These are phyloP conservation scores for Coffea humblotiana DNA, from an alignment of 305 asterid species.

Conservation along the genomic window DNA sequence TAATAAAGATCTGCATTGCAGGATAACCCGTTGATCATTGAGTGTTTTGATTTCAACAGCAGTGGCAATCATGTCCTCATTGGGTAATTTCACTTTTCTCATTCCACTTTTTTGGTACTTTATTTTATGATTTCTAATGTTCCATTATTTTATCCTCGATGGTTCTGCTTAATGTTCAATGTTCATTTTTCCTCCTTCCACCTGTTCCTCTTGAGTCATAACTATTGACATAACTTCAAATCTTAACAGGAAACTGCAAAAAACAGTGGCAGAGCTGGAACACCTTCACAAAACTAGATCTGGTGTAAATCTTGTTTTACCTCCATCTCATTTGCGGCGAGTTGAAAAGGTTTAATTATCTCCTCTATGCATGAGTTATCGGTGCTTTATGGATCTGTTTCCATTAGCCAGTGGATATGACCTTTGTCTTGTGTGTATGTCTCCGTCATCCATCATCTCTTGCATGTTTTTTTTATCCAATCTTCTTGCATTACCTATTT, in stretches of 20 bases:
- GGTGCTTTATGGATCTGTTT: neutral
- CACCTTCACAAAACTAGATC: slow-evolving; percentile 43
- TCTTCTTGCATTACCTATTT: slow-evolving; percentile 17
- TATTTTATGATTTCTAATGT: neutral
- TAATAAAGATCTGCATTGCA: slow-evolving; percentile 27
- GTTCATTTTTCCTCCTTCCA: neutral
- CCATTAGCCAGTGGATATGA: neutral
- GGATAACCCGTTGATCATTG: slow-evolving; percentile 78
- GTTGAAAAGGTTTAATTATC: slow-evolving; percentile 57
- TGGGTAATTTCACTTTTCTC: slow-evolving; percentile 42
- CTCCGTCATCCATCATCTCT: neutral
- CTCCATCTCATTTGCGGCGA: slow-evolving; percentile 46
- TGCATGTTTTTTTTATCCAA: slow-evolving; percentile 1
- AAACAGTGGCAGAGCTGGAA: slow-evolving; percentile 64
- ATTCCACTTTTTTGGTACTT: neutral
- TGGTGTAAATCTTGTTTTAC: slow-evolving; percentile 58
- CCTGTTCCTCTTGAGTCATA: slow-evolving; percentile 4
- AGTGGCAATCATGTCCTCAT: slow-evolving; percentile 66
- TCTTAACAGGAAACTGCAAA: slow-evolving; percentile 58
- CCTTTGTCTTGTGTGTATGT: neutral
- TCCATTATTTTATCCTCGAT: neutral
- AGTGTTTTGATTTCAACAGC: slow-evolving; percentile 78
- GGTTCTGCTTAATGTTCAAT: neutral
- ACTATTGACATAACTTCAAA: neutral
- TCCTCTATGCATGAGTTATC: neutral